phyloP scores from a whole-genome alignment of 257 asterid species.

The Solanum sitiens region DNA sequence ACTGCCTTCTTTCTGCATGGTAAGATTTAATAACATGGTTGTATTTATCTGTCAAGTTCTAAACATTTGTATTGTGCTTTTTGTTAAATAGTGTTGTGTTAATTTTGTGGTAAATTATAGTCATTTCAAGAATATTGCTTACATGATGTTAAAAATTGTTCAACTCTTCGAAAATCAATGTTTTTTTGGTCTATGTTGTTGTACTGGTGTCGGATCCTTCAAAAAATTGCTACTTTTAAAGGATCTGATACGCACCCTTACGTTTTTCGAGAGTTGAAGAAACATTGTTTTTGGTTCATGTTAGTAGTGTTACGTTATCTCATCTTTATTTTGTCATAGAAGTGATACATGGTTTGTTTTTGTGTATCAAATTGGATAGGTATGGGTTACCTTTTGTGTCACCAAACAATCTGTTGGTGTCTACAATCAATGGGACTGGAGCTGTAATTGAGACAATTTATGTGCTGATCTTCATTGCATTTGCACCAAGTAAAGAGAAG shows the following conservation, averaged over 20 bases:
- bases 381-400: constrained; percentile 89
- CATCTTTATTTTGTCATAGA: neutral
- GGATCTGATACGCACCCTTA: too few species aligned
- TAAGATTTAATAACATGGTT: neutral
- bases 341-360: neutral
- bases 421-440: constrained; percentile 68
- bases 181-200: neutral
- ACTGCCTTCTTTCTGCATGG: constrained; percentile 86
- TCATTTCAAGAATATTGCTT: neutral
- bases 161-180: neutral
- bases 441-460: constrained; percentile 46
- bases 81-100: neutral
- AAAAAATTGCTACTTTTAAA: neutral
- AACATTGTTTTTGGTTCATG: neutral
- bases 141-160: neutral
- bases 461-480: constrained; percentile 44
- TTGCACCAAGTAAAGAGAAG: constrained; percentile 53
- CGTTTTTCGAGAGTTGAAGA: neutral
- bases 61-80: neutral
- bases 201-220: neutral
- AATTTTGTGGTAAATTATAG: neutral
- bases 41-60: neutral
- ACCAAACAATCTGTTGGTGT: constrained; percentile 63
- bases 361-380: constrained; percentile 30
- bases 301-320: neutral